These are phyloP conservation scores for Incumbomyces lentus DNA, from an alignment of 2,329 filamentous ascomycete genomes.

Conservation along the genomic window DNA sequence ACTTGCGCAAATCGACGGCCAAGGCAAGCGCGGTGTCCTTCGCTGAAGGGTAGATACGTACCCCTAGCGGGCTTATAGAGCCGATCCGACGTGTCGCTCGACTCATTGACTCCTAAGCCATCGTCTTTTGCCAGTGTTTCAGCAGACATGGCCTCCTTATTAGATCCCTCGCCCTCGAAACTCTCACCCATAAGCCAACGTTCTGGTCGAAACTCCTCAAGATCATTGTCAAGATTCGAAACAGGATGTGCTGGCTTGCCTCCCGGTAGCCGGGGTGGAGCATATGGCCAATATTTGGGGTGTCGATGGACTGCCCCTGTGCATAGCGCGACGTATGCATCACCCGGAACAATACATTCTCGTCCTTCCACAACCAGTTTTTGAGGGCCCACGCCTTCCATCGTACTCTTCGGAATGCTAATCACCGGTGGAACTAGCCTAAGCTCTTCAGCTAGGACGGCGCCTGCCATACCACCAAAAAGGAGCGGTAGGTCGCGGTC, in stretches of 20 bases:
- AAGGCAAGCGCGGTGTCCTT: constrained; percentile 45
- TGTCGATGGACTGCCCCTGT: constrained; percentile 53
- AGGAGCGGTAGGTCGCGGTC: constrained; percentile 55
- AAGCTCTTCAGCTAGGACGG: constrained; percentile 67
- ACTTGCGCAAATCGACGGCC: constrained; percentile 48
- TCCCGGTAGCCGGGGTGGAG: constrained; percentile 30
- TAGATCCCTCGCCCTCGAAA: constrained; percentile 11
- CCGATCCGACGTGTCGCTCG: constrained; percentile 50
- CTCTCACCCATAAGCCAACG: constrained; percentile 49
- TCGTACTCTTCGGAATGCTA: constrained; percentile 59
- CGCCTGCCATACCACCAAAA: constrained; percentile 59
- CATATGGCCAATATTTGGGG: constrained; percentile 59
- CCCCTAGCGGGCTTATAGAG: constrained; percentile 49
- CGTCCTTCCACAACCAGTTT: constrained; percentile 49
- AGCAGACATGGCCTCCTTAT: background rate
- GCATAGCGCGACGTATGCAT: constrained; percentile 46
- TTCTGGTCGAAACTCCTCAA: constrained; percentile 60
- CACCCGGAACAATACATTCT: constrained; percentile 48
- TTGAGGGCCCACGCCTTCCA: constrained; percentile 33
- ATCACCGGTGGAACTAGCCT: constrained; percentile 62
- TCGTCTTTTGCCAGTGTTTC: constrained; percentile 4
- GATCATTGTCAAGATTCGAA: constrained; percentile 39
- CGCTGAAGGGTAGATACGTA: constrained; percentile 47
- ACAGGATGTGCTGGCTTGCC: constrained; percentile 25
- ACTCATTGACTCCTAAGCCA: constrained; percentile 42